Evolutionary conservation across 1,284 basidiomycete species (phyloP).

Genomic region (Schizopora paradoxa): DNA sequence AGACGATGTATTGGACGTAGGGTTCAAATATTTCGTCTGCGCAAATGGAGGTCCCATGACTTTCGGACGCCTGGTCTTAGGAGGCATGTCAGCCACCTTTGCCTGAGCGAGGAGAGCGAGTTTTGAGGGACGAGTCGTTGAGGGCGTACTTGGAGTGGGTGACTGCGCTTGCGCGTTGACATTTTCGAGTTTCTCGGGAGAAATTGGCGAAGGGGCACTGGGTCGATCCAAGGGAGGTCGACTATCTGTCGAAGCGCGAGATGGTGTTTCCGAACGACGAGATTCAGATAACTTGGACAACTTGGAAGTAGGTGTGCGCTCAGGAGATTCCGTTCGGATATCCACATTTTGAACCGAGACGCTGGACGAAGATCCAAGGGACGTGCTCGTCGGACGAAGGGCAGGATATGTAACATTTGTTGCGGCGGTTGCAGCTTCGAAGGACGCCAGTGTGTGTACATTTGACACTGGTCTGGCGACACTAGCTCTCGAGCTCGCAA

Average conservation of each 20-base stretch:
- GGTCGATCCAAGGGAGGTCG: too few species aligned
- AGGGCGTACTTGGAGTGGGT: constrained; percentile 20
- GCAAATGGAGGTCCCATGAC: constrained; percentile 30
- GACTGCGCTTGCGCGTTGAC: too few species aligned
- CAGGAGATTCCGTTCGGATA: too few species aligned
- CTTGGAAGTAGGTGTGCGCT: too few species aligned
- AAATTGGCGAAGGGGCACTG: too few species aligned
- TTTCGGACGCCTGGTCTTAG: constrained; percentile 20
- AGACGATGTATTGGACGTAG: constrained; percentile 67
- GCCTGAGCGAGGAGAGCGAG: constrained; percentile 63
- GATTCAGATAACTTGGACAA: too few species aligned
- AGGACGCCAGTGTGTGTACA: constrained; percentile 39
- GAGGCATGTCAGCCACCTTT: constrained; percentile 35
- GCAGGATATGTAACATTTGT: constrained; percentile 63
- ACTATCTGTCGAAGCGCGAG: too few species aligned
- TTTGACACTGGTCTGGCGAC: constrained; percentile 34
- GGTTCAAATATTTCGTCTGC: constrained; percentile 64
- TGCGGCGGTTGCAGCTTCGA: constrained; percentile 40
- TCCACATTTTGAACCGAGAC: too few species aligned
- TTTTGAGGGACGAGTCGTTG: constrained; percentile 51
- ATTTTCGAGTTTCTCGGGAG: too few species aligned
- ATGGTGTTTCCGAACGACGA: too few species aligned
- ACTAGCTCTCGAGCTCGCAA: constrained; percentile 52
- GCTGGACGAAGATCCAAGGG: constrained; percentile 29
- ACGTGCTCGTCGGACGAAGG: constrained; percentile 57